Conservation (phyloP, 2,329 filamentous ascomycete genomes). For the Sporothrix inflata region DNA sequence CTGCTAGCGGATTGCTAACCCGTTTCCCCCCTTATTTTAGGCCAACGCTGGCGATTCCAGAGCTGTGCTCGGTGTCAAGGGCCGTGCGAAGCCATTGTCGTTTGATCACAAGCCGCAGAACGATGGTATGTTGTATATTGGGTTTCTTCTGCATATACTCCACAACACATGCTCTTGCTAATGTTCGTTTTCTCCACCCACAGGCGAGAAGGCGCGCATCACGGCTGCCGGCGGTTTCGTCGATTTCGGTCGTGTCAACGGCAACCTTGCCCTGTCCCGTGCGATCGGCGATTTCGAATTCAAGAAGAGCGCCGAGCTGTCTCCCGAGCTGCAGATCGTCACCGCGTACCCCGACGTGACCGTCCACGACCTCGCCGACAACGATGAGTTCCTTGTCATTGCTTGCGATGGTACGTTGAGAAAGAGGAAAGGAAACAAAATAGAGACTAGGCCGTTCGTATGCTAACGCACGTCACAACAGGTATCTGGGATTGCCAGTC, state of each 20-base stretch:
- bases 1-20: neutral
- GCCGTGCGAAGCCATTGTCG: constrained; percentile 95
- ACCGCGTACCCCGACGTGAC: constrained; percentile 96
- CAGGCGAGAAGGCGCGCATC: constrained; percentile 94
- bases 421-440: neutral
- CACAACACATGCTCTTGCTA: constrained; percentile 29
- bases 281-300: constrained; percentile 99
- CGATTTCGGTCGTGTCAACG: constrained; percentile 97
- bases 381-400: constrained; percentile 94
- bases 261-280: constrained; percentile 93
- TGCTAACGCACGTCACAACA: constrained; percentile 45
- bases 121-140: constrained; percentile 66
- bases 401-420: constrained; percentile 78
- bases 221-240: constrained; percentile 95
- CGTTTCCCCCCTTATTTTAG: constrained; percentile 52
- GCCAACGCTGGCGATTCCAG: constrained; percentile 97
- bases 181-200: constrained; percentile 30
- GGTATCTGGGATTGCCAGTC: constrained; percentile 99
- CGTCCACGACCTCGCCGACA: constrained; percentile 83
- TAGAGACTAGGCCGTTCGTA: too few relatives aligned
- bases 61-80: constrained; percentile 93
- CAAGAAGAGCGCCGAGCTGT: constrained; percentile 96
- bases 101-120: constrained; percentile 99
- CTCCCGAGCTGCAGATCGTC: constrained; percentile 98
- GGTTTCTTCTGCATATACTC: neutral